A percentile compares a stretch with the other conserved stretches of the same genome.
Conservation (phyloP, 1,284 basidiomycete species). For the Ustilago esculenta region DNA sequence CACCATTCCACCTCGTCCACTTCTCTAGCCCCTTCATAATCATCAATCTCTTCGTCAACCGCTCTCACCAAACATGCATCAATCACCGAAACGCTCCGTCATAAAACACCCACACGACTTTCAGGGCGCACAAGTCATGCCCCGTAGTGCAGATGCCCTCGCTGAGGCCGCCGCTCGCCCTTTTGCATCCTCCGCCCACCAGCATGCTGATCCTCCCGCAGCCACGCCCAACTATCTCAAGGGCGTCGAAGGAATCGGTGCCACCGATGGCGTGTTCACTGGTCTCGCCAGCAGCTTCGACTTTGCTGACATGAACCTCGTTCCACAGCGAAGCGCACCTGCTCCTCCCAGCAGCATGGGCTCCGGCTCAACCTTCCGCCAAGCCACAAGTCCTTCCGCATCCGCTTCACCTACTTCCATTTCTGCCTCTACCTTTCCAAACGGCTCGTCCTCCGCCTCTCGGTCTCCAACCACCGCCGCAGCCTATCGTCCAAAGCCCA, state of each 20-base stretch:
- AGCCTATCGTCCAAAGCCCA: conserved; percentile 39
- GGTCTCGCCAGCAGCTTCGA: conserved; percentile 33
- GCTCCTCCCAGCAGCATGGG: conserved; percentile 34
- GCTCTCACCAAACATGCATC: conserved; percentile 40
- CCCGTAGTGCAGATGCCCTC: conserved; percentile 43
- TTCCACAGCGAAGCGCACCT: conserved; percentile 61
- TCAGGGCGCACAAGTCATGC: conserved; percentile 54
- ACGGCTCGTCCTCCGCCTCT: conserved; percentile 15
- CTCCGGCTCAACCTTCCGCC: conserved; percentile 15
- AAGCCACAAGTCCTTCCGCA: conserved; percentile 5
- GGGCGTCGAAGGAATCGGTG: conserved; percentile 33
- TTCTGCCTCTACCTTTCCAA: conserved; percentile 19
- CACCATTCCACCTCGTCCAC: too few relatives aligned
- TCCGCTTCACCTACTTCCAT: conserved; percentile 18
- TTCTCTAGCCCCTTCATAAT: too few relatives aligned
- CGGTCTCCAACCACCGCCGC: conserved; percentile 23
- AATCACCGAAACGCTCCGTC: conserved; percentile 54
- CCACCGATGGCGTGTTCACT: conserved; percentile 25
- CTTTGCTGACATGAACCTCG: conserved; percentile 46
- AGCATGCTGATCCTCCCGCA: conserved; percentile 12
- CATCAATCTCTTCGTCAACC: too few relatives aligned
- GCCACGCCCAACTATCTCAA: conserved; percentile 39
- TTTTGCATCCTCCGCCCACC: conserved; percentile 6
- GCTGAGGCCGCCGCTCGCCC: conserved; percentile 20
- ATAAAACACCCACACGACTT: conserved; percentile 62